Percentiles rank a stretch among this genome's conserved stretches.
Evolutionary conservation across 345 rosid genomes (phyloP).

Genomic region (Moringa oleifera): DNA sequence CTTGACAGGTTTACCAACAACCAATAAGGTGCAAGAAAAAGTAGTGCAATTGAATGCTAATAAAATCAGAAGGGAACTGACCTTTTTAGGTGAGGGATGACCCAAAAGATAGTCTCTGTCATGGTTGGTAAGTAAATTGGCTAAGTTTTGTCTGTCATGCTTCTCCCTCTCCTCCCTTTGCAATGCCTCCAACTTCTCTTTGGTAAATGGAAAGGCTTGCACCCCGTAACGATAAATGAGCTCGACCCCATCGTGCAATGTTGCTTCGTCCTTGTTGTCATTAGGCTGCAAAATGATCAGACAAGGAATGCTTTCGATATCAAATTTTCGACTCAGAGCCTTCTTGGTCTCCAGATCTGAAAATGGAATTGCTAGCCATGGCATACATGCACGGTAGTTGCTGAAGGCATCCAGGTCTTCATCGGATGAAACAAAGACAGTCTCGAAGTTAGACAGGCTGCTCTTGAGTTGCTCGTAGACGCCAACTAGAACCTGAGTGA

Average conservation of each 20-base stretch:
- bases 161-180: slow-evolving; percentile 34
- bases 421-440: slow-evolving; percentile 53
- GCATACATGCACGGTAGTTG: slow-evolving; percentile 45
- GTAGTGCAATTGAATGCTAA: not conserved
- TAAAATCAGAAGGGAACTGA: slow-evolving; percentile 10
- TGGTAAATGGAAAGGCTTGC: slow-evolving; percentile 49
- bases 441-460: slow-evolving; percentile 37
- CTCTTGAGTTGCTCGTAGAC: slow-evolving; percentile 37
- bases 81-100: slow-evolving; percentile 33
- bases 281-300: slow-evolving; percentile 42
- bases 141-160: slow-evolving; percentile 43
- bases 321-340: slow-evolving; percentile 34
- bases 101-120: slow-evolving; percentile 41
- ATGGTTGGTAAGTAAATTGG: slow-evolving; percentile 27
- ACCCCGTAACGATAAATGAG: slow-evolving; percentile 40
- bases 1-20: too few relatives aligned
- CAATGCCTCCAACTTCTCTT: slow-evolving; percentile 41
- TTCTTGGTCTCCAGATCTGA: slow-evolving; percentile 54
- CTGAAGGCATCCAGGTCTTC: slow-evolving; percentile 50
- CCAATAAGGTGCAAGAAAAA: too few relatives aligned
- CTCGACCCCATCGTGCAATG: slow-evolving; percentile 39
- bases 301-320: slow-evolving; percentile 54
- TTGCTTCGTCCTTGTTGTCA: slow-evolving; percentile 28
- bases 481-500: slow-evolving; percentile 28
- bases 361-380: slow-evolving; percentile 56